phyloP scores from a whole-genome alignment of 345 rosid species.

The Leavenworthia alabamica region DNA sequence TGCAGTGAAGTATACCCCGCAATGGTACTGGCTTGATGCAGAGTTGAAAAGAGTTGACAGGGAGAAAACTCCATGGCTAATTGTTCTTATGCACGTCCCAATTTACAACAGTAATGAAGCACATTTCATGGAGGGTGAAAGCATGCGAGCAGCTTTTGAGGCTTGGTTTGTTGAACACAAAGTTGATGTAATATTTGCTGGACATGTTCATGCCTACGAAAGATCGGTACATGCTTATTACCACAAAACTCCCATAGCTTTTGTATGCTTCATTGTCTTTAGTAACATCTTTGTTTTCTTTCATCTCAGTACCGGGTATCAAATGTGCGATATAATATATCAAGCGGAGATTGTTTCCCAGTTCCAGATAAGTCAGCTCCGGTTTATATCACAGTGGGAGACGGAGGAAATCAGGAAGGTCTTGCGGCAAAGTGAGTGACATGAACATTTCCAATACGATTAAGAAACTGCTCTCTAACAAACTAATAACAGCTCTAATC shows the following conservation, averaged over 20 bases:
- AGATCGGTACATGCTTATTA: slow-evolving; percentile 66
- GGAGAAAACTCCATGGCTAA: slow-evolving; percentile 93
- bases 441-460: background rate
- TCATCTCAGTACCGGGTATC: slow-evolving; percentile 69
- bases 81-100: slow-evolving; percentile 87
- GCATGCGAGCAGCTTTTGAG: slow-evolving; percentile 80
- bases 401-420: slow-evolving; percentile 95
- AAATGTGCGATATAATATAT: slow-evolving; percentile 60
- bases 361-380: slow-evolving; percentile 77
- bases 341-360: slow-evolving; percentile 60
- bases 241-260: background rate
- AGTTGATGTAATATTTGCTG: slow-evolving; percentile 88
- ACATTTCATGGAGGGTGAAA: slow-evolving; percentile 94
- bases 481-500: background rate
- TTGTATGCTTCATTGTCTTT: background rate
- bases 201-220: slow-evolving; percentile 98
- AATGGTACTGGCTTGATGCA: slow-evolving; percentile 65
- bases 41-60: slow-evolving; percentile 76
- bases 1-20: slow-evolving; percentile 88
- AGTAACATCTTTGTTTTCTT: background rate
- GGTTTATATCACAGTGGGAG: slow-evolving; percentile 82
- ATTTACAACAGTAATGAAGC: slow-evolving; percentile 79
- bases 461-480: background rate
- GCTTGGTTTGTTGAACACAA: slow-evolving; percentile 55
- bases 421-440: slow-evolving; percentile 58